Percentiles rank a stretch among this genome's conserved stretches.
Conservation (phyloP, 2,329 filamentous ascomycete genomes). For the Monosporascus ibericus region DNA sequence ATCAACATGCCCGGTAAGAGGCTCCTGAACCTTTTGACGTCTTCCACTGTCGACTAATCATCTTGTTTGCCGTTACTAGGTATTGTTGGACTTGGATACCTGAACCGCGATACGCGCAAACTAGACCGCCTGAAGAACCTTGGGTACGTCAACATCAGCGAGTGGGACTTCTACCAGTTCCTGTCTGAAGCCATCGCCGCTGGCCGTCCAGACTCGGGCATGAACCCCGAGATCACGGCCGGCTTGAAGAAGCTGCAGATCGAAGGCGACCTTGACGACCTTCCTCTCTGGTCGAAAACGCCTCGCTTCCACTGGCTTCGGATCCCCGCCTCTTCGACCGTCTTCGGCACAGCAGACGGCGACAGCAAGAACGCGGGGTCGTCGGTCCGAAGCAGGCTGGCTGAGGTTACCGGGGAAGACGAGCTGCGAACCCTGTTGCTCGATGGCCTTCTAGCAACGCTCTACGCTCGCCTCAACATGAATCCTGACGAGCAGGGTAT, state of each 20-base stretch:
- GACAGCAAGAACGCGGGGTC: not conserved
- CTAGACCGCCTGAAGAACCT: slow-evolving; percentile 11
- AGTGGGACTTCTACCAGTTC: slow-evolving; percentile 11
- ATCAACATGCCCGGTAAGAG: slow-evolving; percentile 20
- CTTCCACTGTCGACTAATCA: slow-evolving; percentile 1
- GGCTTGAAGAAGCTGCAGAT: slow-evolving; percentile 6
- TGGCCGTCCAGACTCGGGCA: slow-evolving; percentile 1
- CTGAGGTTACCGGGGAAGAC: not conserved
- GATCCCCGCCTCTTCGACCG: not conserved
- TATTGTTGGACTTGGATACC: slow-evolving; percentile 19
- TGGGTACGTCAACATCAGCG: slow-evolving; percentile 8
- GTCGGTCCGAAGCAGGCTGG: slow-evolving; percentile 1
- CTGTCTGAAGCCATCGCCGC: slow-evolving; percentile 14
- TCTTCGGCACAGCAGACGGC: not conserved
- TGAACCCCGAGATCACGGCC: slow-evolving; percentile 4
- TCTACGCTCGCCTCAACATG: slow-evolving; percentile 4
- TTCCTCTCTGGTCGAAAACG: slow-evolving; percentile 1
- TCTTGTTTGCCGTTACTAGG: slow-evolving; percentile 1
- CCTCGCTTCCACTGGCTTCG: slow-evolving; percentile 6
- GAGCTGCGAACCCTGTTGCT: slow-evolving; percentile 1
- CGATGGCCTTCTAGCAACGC: slow-evolving; percentile 6
- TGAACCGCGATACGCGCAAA: slow-evolving; percentile 14
- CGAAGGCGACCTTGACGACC: slow-evolving; percentile 1
- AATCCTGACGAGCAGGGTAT: slow-evolving; percentile 4
- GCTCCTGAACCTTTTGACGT: slow-evolving; percentile 8